Percentiles rank a stretch among this genome's conserved stretches.
These are phyloP conservation scores for Cicer bijugum DNA, from an alignment of 306 rosid species.

Conservation along the genomic window DNA sequence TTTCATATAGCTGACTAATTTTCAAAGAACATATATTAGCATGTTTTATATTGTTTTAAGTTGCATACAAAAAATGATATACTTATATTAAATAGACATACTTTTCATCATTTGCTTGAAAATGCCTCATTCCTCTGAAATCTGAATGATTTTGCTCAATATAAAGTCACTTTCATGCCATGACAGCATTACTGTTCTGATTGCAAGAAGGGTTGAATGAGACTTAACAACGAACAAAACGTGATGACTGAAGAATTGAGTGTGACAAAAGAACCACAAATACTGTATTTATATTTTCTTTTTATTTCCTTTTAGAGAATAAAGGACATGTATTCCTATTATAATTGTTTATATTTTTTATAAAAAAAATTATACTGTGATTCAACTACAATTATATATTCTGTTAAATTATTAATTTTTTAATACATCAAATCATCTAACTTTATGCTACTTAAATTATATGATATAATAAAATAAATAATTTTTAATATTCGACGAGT, in stretches of 20 bases:
- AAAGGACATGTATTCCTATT: no score
- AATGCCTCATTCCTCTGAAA: slow-evolving; percentile 31
- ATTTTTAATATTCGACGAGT: no score
- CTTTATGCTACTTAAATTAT: no score
- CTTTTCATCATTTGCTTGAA: slow-evolving; percentile 16
- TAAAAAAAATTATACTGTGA: no score
- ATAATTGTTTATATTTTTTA: no score
- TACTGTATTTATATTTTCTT: background rate
- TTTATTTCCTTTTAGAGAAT: no score
- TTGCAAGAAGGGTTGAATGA: slow-evolving; percentile 47
- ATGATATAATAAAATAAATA: no score
- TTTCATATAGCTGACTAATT: background rate
- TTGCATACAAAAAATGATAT: slow-evolving; percentile 33
- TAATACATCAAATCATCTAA: no score
- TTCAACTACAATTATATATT: no score
- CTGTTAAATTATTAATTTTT: no score
- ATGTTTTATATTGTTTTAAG: background rate
- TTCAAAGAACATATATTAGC: background rate
- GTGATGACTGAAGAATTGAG: slow-evolving; percentile 57
- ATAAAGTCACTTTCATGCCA: slow-evolving; percentile 35
- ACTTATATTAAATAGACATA: slow-evolving; percentile 15
- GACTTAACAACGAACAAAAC: slow-evolving; percentile 66
- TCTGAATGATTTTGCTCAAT: slow-evolving; percentile 20
- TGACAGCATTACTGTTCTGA: slow-evolving; percentile 51
- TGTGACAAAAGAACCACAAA: slow-evolving; percentile 53